These are phyloP conservation scores for Dendrocalamus sinicus DNA, from an alignment of 176 grass and related monocot species.

Conservation along the genomic window DNA sequence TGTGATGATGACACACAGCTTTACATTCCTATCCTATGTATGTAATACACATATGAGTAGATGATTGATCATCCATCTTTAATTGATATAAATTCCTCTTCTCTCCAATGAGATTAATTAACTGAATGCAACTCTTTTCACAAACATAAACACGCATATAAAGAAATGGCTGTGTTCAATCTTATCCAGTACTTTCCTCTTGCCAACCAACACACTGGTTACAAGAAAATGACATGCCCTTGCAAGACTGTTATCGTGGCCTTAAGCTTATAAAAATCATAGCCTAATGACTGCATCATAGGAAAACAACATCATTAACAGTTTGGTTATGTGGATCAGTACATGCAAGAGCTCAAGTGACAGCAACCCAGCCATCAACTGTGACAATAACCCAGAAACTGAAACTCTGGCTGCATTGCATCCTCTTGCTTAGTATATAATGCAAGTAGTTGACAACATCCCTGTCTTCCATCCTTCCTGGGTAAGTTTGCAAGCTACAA, in stretches of 20 bases:
- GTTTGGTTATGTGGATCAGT: conserved; percentile 29
- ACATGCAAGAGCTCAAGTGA: conserved; percentile 4
- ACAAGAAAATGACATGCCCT: conserved; percentile 32
- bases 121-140: neutral
- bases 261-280: neutral
- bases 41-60: neutral
- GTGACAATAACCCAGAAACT: conserved; percentile 43
- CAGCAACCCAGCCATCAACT: conserved; percentile 35
- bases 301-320: neutral
- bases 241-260: conserved; percentile 1
- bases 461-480: conserved; percentile 22
- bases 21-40: neutral
- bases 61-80: conserved; percentile 12
- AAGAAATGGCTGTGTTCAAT: neutral
- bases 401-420: conserved; percentile 35
- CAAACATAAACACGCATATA: neutral
- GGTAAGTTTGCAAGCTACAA: conserved; percentile 28
- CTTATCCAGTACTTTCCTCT: neutral
- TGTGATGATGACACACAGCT: neutral
- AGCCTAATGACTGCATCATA: neutral
- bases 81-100: neutral
- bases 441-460: conserved; percentile 42
- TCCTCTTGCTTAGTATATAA: conserved; percentile 40
- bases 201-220: conserved; percentile 23
- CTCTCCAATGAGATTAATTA: neutral